Percentiles rank a stretch among this genome's conserved stretches.
These are phyloP conservation scores for Aspergillus taichungensis DNA, from an alignment of 495 filamentous ascomycete genomes.

Conservation along the genomic window DNA sequence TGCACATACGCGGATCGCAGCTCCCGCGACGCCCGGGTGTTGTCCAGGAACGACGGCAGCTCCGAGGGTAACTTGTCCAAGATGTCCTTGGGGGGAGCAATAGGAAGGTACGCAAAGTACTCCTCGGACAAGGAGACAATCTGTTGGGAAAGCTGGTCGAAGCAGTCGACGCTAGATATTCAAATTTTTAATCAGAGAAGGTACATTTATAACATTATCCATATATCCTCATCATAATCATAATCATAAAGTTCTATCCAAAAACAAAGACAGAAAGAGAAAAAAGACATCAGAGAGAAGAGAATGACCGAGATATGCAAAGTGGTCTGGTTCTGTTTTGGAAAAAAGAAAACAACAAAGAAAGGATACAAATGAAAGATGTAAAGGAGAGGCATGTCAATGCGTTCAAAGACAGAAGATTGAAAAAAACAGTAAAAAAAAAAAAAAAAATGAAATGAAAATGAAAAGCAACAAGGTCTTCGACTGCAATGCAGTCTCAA, in stretches of 20 bases:
- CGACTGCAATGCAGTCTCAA: slow-evolving; percentile 15
- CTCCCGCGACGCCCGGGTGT: slow-evolving; percentile 41
- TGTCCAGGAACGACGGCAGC: slow-evolving; percentile 48
- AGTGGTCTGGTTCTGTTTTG: slow-evolving; percentile 5
- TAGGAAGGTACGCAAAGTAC: slow-evolving; percentile 49
- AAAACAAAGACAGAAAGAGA: slow-evolving; percentile 11
- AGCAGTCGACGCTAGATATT: slow-evolving; percentile 47
- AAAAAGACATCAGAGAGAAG: slow-evolving; percentile 12
- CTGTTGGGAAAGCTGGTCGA: slow-evolving; percentile 46
- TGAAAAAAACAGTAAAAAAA: slow-evolving; percentile 4
- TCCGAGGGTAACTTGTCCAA: slow-evolving; percentile 45
- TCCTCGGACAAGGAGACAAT: slow-evolving; percentile 51
- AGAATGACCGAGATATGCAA: slow-evolving; percentile 5
- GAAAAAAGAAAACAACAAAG: slow-evolving; percentile 10
- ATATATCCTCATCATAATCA: slow-evolving; percentile 20
- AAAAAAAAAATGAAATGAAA: slow-evolving; percentile 7
- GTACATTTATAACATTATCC: slow-evolving; percentile 32
- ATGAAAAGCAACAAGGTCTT: slow-evolving; percentile 11
- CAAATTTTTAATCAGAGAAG: slow-evolving; percentile 34
- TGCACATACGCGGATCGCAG: slow-evolving; percentile 54
- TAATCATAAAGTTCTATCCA: slow-evolving; percentile 24
- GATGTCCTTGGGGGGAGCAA: slow-evolving; percentile 45
- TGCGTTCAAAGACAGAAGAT: no score
- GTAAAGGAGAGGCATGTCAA: not conserved
- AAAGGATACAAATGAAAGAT: slow-evolving; percentile 3